Percentiles rank a stretch among this genome's conserved stretches.
Conservation (phyloP, 176 grass and related monocot genomes). For the Bolboschoenus planiculmis region DNA sequence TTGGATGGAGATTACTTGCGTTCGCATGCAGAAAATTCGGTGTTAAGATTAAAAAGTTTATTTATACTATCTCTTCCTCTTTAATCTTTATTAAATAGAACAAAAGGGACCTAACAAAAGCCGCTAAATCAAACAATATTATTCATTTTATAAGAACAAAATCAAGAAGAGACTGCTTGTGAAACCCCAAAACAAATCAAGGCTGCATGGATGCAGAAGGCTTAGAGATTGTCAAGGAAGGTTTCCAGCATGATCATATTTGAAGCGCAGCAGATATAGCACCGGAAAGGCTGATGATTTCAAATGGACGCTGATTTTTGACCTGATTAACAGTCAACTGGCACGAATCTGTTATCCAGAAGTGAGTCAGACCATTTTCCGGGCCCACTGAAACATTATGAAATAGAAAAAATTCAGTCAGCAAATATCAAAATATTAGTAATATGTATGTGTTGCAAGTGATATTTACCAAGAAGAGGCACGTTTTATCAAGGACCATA, state of each 20-base stretch:
- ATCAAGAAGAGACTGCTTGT: not conserved
- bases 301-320: slow-evolving; percentile 53
- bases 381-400: slow-evolving; percentile 44
- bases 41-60: too few species aligned
- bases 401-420: not conserved
- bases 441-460: not conserved
- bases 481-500: slow-evolving; percentile 21
- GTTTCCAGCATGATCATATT: slow-evolving; percentile 32
- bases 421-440: not conserved
- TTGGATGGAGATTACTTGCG: too few species aligned
- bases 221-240: not conserved
- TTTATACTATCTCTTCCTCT: not conserved
- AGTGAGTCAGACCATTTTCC: slow-evolving; percentile 57
- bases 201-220: not conserved
- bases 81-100: not conserved
- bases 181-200: not conserved
- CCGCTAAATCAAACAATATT: not conserved
- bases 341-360: slow-evolving; percentile 97
- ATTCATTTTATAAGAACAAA: not conserved
- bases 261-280: slow-evolving; percentile 76
- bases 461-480: slow-evolving; percentile 19
- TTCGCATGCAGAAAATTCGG: too few species aligned
- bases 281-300: slow-evolving; percentile 78
- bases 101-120: not conserved
- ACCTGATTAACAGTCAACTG: slow-evolving; percentile 66